These are phyloP conservation scores for Boletus reticulatus DNA, from an alignment of 768 basidiomycete genomes.

Conservation along the genomic window DNA sequence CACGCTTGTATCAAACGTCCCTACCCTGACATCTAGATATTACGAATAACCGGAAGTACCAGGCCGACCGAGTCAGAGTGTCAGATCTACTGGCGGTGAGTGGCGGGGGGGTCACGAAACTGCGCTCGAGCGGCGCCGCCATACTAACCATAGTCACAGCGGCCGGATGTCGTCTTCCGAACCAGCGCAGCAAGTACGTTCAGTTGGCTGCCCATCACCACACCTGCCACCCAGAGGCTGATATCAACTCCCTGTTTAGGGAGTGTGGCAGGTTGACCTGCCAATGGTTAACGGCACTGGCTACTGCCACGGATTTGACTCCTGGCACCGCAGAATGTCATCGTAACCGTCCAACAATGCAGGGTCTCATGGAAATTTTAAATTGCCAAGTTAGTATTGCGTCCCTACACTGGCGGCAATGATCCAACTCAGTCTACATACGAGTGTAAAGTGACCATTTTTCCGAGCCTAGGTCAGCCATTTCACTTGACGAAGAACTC, in stretches of 20 bases:
- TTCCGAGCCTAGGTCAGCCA: background rate
- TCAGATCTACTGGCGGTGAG: too few relatives aligned
- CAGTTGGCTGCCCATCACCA: background rate
- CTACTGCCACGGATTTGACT: background rate
- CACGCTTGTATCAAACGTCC: background rate
- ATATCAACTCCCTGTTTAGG: background rate
- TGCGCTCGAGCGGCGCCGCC: background rate
- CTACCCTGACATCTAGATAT: too few relatives aligned
- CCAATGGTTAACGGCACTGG: background rate
- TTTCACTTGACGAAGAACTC: constrained; percentile 38
- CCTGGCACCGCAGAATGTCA: background rate
- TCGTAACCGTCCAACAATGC: background rate
- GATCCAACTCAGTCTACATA: background rate
- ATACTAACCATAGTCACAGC: background rate
- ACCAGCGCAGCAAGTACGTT: background rate
- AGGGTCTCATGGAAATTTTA: background rate
- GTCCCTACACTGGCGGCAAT: background rate
- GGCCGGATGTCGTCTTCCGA: background rate
- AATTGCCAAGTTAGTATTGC: background rate
- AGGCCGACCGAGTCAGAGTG: too few relatives aligned
- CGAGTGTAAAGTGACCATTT: background rate
- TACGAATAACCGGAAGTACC: too few relatives aligned
- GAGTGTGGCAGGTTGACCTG: background rate
- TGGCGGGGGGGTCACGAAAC: background rate
- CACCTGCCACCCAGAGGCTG: too few relatives aligned